Percentiles rank a stretch among this genome's conserved stretches.
Evolutionary conservation across 2,329 filamentous ascomycete species (phyloP).

Genomic region (Eutypa lata): DNA sequence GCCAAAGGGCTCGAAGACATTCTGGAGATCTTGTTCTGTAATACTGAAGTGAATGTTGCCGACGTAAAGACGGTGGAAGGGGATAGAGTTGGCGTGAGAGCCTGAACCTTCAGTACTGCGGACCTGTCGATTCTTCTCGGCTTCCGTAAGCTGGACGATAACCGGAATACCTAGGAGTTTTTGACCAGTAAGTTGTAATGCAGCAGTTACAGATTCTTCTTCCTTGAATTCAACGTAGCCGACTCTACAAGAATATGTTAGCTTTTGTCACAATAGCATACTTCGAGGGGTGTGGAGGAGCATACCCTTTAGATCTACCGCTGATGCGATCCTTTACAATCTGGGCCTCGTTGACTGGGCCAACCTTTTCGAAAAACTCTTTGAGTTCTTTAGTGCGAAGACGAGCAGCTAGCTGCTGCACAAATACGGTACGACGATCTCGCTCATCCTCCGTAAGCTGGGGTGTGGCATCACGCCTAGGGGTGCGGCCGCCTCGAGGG

Average conservation of each 20-base stretch:
- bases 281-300: conserved; percentile 1
- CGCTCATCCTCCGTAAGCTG: conserved; percentile 91
- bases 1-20: conserved; percentile 96
- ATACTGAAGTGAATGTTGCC: conserved; percentile 99
- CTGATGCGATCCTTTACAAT: conserved; percentile 98
- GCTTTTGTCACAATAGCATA: conserved; percentile 17
- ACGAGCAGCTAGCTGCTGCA: conserved; percentile 94
- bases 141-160: conserved; percentile 97
- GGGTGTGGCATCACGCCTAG: conserved; percentile 56
- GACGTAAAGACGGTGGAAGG: conserved; percentile 97
- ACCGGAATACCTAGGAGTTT: conserved; percentile 98
- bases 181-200: conserved; percentile 97
- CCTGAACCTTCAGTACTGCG: conserved; percentile 70
- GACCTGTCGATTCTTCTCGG: conserved; percentile 97
- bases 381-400: conserved; percentile 90
- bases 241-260: conserved; percentile 61
- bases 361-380: conserved; percentile 92
- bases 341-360: conserved; percentile 92
- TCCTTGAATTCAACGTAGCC: conserved; percentile 99
- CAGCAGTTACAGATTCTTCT: conserved; percentile 88
- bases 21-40: conserved; percentile 90
- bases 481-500: conserved; percentile 30
- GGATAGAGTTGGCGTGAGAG: conserved; percentile 76
- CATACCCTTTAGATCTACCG: conserved; percentile 94
- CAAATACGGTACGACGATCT: conserved; percentile 94